Evolutionary conservation across 2,329 filamentous ascomycete genomes (phyloP), one percentile per base, ranked within the genome.

Genomic region (Cercospora nicotianae): DNA sequence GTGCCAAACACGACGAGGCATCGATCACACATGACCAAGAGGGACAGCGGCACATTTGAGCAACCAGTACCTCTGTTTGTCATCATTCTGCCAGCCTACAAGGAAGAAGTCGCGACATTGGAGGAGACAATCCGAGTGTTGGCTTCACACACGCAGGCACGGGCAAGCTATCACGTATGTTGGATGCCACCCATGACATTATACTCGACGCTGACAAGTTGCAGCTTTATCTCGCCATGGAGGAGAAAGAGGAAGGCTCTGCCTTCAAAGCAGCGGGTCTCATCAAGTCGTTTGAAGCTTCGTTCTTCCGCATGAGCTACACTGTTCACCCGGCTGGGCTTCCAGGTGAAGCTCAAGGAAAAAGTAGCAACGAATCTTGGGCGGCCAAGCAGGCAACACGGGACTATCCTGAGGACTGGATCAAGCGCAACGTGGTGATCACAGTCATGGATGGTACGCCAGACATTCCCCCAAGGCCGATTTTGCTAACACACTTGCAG

Each of bases 331-430:
- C 90, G 1, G 79, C 83, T 23, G 87, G 87, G 64, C 86, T 92
- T 62, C 85, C 86, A 3, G 87, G 88, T 12, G 90, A 92, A 76
- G 86, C 89, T 60, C 88, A 89, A 64, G 90, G 90, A 67, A 92
- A 92, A 76, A 90, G 90, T 70, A 92, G 90, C 81, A 92, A 92
- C 77, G 84, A 90, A 68, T 86, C 87, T 62, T 92, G 89, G 88
- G 89, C 89, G 18, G 90, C 89, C 9, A 85, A 86, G 70, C 87
- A 89, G 77, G 82, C 90, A 62, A 89, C 87, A 76, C 84, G 85
- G 73, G 87, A 84, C 73, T 90, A 91, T 73, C 77, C 83, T 5
- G 80, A 85, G 7, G 70, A 75, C 66, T 76, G 76, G 7, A 73
- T 71, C 83, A 76, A 87, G 68, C 86, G 85, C 72, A 85, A 91